Conservation (phyloP, 164 flowering plant genomes). For the Houttuynia cordata region DNA sequence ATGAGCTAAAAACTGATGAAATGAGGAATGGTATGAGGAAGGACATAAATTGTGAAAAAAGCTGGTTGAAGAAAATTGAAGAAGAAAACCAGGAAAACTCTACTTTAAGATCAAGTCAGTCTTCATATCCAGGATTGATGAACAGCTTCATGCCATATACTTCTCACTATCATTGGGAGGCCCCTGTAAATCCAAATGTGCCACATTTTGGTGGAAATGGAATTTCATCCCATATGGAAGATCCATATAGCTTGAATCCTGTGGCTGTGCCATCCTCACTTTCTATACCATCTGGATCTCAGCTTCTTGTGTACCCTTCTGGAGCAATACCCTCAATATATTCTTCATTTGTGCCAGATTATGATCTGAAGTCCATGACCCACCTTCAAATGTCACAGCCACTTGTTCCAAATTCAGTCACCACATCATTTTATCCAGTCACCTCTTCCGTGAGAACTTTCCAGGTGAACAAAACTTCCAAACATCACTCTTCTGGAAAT, state of each 20-base stretch:
- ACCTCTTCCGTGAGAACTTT: slow-evolving; percentile 29
- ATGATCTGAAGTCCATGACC: slow-evolving; percentile 34
- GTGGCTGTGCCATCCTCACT: slow-evolving; percentile 23
- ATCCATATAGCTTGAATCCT: slow-evolving; percentile 12
- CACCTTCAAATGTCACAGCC: slow-evolving; percentile 36
- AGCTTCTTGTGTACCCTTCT: slow-evolving; percentile 32
- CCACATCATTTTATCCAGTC: slow-evolving; percentile 18
- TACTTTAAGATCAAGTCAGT: neutral
- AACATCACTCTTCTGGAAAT: slow-evolving; percentile 14
- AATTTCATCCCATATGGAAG: slow-evolving; percentile 22
- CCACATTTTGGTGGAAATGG: slow-evolving; percentile 29
- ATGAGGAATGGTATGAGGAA: neutral
- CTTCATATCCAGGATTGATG: neutral
- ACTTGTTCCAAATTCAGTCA: slow-evolving; percentile 18
- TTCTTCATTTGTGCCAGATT: slow-evolving; percentile 21
- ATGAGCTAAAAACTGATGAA: neutral
- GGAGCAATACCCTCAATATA: slow-evolving; percentile 26
- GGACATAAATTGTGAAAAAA: neutral
- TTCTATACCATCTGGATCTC: slow-evolving; percentile 33
- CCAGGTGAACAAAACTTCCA: slow-evolving; percentile 20
- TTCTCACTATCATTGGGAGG: slow-evolving; percentile 29
- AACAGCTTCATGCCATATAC: neutral
- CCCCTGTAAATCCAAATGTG: slow-evolving; percentile 21
- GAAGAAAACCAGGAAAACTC: slow-evolving; percentile 13
- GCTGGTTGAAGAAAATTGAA: neutral